These are phyloP conservation scores for Sclerotinia minor DNA, from an alignment of 2,329 filamentous ascomycete species.

Conservation along the genomic window DNA sequence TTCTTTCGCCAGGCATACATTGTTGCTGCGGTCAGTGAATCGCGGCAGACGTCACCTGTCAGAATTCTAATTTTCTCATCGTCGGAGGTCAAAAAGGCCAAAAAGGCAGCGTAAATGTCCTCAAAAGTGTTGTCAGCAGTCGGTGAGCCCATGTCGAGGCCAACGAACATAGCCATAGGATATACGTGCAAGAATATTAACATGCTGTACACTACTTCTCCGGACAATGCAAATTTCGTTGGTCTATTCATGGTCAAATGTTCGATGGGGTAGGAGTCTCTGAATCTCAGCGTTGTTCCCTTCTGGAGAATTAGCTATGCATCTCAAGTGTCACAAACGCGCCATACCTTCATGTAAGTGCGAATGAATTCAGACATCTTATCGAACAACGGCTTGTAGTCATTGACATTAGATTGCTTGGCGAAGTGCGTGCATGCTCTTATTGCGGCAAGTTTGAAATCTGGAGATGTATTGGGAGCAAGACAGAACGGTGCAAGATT, in stretches of 20 bases:
- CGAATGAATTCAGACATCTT: constrained; percentile 58
- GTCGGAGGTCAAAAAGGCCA: constrained; percentile 38
- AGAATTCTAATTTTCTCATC: constrained; percentile 41
- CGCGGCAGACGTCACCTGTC: constrained; percentile 37
- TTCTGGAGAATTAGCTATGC: constrained; percentile 30
- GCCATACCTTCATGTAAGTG: constrained; percentile 54
- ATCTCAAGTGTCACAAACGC: not conserved
- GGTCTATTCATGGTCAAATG: constrained; percentile 45
- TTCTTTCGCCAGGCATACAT: constrained; percentile 33
- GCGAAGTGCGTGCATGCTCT: constrained; percentile 65
- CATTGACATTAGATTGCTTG: constrained; percentile 49
- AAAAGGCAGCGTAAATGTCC: constrained; percentile 38
- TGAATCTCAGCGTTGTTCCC: constrained; percentile 31
- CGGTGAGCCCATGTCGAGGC: constrained; percentile 42
- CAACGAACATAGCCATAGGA: constrained; percentile 51
- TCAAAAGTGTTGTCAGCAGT: constrained; percentile 44
- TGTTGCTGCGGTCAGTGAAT: constrained; percentile 37
- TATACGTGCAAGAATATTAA: constrained; percentile 59
- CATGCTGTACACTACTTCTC: constrained; percentile 52
- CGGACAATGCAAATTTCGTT: constrained; percentile 45
- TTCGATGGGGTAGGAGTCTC: constrained; percentile 43
- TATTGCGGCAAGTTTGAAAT: constrained; percentile 63
- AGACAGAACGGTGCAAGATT: constrained; percentile 59
- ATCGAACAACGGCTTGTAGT: constrained; percentile 57
- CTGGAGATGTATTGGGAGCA: constrained; percentile 54